Percentiles rank a stretch among this genome's conserved stretches.
Conservation (phyloP, 352 stramenopile species). For the Phytophthora podocarpi region DNA sequence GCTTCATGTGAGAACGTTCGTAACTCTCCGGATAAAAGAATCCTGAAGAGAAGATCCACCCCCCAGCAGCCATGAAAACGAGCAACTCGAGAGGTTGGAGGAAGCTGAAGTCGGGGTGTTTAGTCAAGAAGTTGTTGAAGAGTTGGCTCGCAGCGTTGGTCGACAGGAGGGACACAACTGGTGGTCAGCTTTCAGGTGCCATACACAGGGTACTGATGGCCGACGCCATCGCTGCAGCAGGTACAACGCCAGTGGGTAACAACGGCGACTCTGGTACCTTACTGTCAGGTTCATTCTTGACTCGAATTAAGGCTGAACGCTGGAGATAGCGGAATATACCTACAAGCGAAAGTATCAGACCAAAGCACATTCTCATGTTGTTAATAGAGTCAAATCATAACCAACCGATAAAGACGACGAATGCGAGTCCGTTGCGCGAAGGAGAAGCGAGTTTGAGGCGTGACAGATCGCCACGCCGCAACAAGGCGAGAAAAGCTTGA, state of each 20-base stretch:
- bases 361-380: no score
- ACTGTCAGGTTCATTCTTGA: background rate
- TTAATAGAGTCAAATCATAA: background rate
- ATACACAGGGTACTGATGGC: constrained; percentile 3
- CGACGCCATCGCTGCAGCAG: constrained; percentile 4
- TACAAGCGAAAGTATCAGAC: constrained; percentile 8
- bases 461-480: constrained; percentile 14
- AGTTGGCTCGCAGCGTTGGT: constrained; percentile 9
- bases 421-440: constrained; percentile 42
- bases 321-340: constrained; percentile 49
- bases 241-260: background rate
- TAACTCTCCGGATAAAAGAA: constrained; percentile 23
- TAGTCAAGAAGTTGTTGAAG: constrained; percentile 3
- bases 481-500: constrained; percentile 25
- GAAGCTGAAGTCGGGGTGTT: background rate
- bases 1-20: constrained; percentile 18
- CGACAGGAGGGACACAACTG: constrained; percentile 7
- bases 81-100: constrained; percentile 13
- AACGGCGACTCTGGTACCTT: background rate
- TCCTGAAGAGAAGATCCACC: constrained; percentile 18
- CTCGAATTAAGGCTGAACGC: constrained; percentile 17
- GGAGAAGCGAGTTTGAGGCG: constrained; percentile 25
- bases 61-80: constrained; percentile 13
- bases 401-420: constrained; percentile 62
- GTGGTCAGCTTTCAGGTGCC: constrained; percentile 3